Evolutionary conservation across 2,329 filamentous ascomycete species (phyloP).

Genomic region (Phoma herbarum): DNA sequence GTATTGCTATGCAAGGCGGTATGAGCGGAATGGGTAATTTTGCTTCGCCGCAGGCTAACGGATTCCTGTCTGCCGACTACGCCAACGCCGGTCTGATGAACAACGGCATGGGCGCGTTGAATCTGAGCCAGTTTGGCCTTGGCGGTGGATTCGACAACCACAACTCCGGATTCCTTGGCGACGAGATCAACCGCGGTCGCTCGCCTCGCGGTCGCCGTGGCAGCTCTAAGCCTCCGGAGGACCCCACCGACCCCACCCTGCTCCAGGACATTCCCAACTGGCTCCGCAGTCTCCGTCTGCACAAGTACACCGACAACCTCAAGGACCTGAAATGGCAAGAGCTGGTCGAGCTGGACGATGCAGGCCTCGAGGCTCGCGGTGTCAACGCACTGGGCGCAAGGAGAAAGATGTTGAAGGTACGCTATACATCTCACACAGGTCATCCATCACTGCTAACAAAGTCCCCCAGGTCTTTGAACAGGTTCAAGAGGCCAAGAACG

Average conservation of each 20-base stretch:
- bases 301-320: constrained; percentile 98
- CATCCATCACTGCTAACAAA: constrained; percentile 40
- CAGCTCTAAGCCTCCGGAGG: constrained; percentile 96
- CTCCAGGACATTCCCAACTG: constrained; percentile 96
- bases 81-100: constrained; percentile 74
- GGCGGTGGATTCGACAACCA: constrained; percentile 63
- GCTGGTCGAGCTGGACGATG: constrained; percentile 88
- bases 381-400: constrained; percentile 94
- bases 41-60: constrained; percentile 90
- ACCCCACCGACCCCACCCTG: constrained; percentile 89
- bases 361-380: constrained; percentile 88
- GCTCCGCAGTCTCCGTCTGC: constrained; percentile 91
- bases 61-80: constrained; percentile 90
- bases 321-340: constrained; percentile 98
- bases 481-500: constrained; percentile 72
- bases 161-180: constrained; percentile 81
- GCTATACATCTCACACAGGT: constrained; percentile 12
- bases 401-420: constrained; percentile 96
- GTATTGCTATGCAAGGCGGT: constrained; percentile 75
- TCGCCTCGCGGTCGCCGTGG: constrained; percentile 92
- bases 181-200: constrained; percentile 86
- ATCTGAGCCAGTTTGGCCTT: constrained; percentile 73
- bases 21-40: constrained; percentile 73
- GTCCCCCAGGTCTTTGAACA: constrained; percentile 90
- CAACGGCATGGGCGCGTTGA: constrained; percentile 75